Evolutionary conservation across 495 filamentous ascomycete species (phyloP), one percentile per base, ranked within the genome.

Genomic region (Penicillium lividum): DNA sequence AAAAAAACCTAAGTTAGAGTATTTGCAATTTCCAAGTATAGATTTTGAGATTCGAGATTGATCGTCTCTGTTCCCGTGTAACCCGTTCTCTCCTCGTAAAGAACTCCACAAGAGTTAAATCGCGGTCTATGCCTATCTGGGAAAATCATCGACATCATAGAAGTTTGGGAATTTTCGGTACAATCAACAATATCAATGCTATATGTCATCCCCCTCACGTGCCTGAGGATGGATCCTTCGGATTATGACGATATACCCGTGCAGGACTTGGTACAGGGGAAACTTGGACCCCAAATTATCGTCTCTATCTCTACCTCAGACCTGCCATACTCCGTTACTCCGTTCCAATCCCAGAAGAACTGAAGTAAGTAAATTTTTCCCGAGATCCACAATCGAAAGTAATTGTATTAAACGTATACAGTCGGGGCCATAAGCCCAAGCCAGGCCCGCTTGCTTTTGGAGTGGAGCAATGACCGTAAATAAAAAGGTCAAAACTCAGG

Each of bases 61-160:
- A 53, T 53, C 51, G 51, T 44, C 51, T 30, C 36, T 28, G 51
- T 53, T 43, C 51, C 18, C 22, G 25, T 52, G 33, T 33, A 44
- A 40, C 34, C 34, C 51, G 51, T 43, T 53, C 51, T 30, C 25
- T 28, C 15, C 33, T 6, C 25, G 7, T 42, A 27, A 44, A 42
- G 22, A 18, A 4, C 25, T 13, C 27, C 44, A 27, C 44, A 25
- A 22, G 22, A 22, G 22, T 31, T 29, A 8, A 16, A 49, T 49
- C 27, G 46, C 46, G 31, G 46, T 49, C 46, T 15, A 29, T 49
- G 13, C 46, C 46, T 31, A 30, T 31, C 28, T 49, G 6, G 28
- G 46, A n/a, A 40, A 5, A 16, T 31, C 18, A 49, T 49, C 46
- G 28, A 47, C 45, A 27, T 30, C n/a, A 22, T 22, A 22, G 22